Evolutionary conservation across 441 rosid genomes (phyloP).

Genomic region (Capsella rubella): DNA sequence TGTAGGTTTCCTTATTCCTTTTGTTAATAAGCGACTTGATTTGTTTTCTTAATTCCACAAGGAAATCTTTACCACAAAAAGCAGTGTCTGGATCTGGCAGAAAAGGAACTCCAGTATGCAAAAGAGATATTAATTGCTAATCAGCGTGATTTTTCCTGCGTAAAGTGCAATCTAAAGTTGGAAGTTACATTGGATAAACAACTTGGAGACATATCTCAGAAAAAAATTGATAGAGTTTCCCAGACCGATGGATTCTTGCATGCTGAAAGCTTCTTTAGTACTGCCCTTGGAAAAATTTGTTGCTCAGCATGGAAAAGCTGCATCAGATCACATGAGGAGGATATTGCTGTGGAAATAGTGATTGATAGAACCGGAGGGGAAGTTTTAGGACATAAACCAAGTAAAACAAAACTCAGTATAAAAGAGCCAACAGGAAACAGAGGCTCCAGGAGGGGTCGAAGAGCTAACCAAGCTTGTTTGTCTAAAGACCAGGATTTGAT

Average conservation of each 20-base stretch:
- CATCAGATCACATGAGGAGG: conserved; percentile 48
- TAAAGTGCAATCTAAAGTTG: conserved; percentile 68
- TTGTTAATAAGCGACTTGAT: conserved; percentile 6
- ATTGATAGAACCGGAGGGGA: conserved; percentile 33
- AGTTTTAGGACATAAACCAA: conserved; percentile 39
- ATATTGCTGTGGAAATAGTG: conserved; percentile 27
- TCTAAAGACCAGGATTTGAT: conserved; percentile 52
- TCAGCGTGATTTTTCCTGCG: conserved; percentile 54
- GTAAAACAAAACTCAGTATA: conserved; percentile 38
- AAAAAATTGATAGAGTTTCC: conserved; percentile 44
- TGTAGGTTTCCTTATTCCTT: conserved; percentile 24
- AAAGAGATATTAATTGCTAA: conserved; percentile 54
- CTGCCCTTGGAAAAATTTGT: conserved; percentile 68
- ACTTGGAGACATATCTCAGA: conserved; percentile 73
- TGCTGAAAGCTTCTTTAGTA: conserved; percentile 68
- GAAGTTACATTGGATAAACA: conserved; percentile 67
- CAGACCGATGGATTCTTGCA: conserved; percentile 51
- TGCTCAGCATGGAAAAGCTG: conserved; percentile 67
- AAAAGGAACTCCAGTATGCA: conserved; percentile 70
- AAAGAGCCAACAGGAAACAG: conserved; percentile 42
- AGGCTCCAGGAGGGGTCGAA: conserved; percentile 59
- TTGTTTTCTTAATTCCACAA: conserved; percentile 33
- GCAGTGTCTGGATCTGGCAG: conserved; percentile 67
- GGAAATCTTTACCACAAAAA: conserved; percentile 81
- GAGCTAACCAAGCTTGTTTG: conserved; percentile 51